These are phyloP conservation scores for Breynia disticha DNA, from an alignment of 441 rosid species.

Conservation along the genomic window DNA sequence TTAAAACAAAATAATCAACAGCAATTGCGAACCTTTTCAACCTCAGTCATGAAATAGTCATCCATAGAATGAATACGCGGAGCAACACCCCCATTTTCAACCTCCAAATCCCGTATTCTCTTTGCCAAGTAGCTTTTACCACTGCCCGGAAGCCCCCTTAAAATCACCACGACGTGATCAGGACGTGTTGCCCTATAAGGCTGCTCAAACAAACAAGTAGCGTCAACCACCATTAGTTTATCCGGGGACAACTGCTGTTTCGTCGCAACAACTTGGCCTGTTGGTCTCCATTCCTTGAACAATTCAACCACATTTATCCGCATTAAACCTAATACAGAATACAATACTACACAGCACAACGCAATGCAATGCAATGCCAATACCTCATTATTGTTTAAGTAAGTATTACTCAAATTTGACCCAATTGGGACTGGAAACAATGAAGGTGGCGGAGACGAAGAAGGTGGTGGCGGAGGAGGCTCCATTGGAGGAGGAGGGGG, in stretches of 20 bases:
- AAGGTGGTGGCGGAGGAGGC: constrained; percentile 10
- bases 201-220: constrained; percentile 54
- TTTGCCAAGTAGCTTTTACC: constrained; percentile 95
- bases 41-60: constrained; percentile 96
- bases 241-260: constrained; percentile 33
- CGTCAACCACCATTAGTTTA: constrained; percentile 51
- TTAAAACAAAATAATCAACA: constrained; percentile 3
- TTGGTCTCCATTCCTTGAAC: constrained; percentile 24
- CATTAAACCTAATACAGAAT: neutral
- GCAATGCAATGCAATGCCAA: constrained; percentile 6
- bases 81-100: constrained; percentile 75
- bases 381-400: constrained; percentile 37
- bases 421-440: constrained; percentile 40
- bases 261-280: constrained; percentile 21
- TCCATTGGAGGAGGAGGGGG: constrained; percentile 58
- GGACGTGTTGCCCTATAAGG: constrained; percentile 63
- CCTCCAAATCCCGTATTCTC: constrained; percentile 79
- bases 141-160: constrained; percentile 95
- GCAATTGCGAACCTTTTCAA: constrained; percentile 60
- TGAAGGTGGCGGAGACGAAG: constrained; percentile 23
- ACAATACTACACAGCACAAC: neutral
- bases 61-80: constrained; percentile 98
- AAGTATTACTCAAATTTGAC: constrained; percentile 23
- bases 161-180: constrained; percentile 71
- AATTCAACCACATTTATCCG: neutral